Conservation (phyloP, 495 filamentous ascomycete genomes). For the Amniculicola lignicola region DNA sequence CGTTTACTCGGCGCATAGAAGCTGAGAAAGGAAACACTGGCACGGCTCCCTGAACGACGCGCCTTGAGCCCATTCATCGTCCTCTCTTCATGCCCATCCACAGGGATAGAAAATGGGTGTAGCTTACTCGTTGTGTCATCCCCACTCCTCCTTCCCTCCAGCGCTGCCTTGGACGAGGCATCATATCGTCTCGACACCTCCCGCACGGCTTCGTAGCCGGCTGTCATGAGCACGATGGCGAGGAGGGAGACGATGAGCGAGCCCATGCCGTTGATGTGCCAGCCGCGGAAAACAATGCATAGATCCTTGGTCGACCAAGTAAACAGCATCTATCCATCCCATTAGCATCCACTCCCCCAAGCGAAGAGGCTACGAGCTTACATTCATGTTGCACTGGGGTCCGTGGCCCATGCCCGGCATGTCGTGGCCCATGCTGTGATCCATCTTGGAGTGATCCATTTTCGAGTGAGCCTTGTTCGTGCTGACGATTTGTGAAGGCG, state of each 20-base stretch:
- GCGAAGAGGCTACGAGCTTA: too few species aligned
- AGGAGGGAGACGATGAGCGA: constrained; percentile 77
- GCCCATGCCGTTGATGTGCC: constrained; percentile 72
- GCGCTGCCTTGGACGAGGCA: constrained; percentile 9
- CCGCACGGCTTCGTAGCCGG: constrained; percentile 87
- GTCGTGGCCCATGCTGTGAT: constrained; percentile 54
- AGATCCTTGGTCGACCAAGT: constrained; percentile 90
- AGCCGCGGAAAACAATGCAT: constrained; percentile 90
- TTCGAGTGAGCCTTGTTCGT: too few species aligned
- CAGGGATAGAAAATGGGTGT: not conserved
- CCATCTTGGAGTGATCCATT: constrained; percentile 44
- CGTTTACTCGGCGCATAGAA: not conserved
- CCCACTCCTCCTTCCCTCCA: constrained; percentile 12
- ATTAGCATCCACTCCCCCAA: too few species aligned
- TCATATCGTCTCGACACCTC: constrained; percentile 75
- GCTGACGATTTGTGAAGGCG: too few species aligned
- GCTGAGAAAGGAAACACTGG: not conserved
- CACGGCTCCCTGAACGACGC: not conserved
- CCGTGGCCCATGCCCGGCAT: constrained; percentile 42
- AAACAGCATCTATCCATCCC: constrained; percentile 75
- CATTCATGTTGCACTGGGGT: constrained; percentile 76
- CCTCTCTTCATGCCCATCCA: not conserved
- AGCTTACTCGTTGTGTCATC: constrained; percentile 34
- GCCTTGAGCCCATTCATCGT: not conserved
- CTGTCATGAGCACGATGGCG: constrained; percentile 74